Base-by-base conservation (phyloP, 768 basidiomycete genomes). In the Mycena vitilis region DNA sequence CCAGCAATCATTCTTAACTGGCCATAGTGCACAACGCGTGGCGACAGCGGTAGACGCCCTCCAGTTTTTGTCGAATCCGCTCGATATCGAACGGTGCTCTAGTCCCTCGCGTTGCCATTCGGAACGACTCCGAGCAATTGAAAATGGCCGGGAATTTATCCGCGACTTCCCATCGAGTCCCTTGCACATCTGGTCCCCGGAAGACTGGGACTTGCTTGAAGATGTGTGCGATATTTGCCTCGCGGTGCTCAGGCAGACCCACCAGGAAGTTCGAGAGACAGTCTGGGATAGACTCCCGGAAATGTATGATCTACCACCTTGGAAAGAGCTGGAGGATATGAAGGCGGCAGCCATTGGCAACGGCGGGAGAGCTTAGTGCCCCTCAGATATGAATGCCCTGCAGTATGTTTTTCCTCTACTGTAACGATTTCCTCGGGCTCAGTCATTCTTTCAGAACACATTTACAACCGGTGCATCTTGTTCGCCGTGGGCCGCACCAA, bases 221-320 rank as follows among this genome's bases (percentile, higher is more conserved):
- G 36, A 40, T 5, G 9, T 62, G 9, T 68, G 60, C 30, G 23
- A 34, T 9, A 2, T 25, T 1, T 68, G 67, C 36, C 44, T 63
- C 11, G 18, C 20, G 2, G 20, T 23, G 0, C 51, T 69, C 16
- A 55, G 49, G 38, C 0, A 25, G 3, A 53, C 25, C 12, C 52
- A 69, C 37, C 7, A 18, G 18, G 20, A 45, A 5, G 51, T 49
- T 2, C 44, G 62, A 23, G 23, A 49, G 57, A 25, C n/a, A 12
- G 49, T 64, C 25, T 69, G 63, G 63, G 58, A 60, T 15, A 12
- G 48, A 13, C 45, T 69, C 4, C 68, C 68, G 2, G 18, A 48
- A 23, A 60, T 55, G 15, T 69, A 69, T 13, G 47, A 38, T 8
- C 15, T 65, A 16, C 68, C 63, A 4, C 16, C 40, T 1, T 69